Base-by-base conservation (phyloP, 164 flowering plant genomes). In the Nymphaea thermarum region DNA sequence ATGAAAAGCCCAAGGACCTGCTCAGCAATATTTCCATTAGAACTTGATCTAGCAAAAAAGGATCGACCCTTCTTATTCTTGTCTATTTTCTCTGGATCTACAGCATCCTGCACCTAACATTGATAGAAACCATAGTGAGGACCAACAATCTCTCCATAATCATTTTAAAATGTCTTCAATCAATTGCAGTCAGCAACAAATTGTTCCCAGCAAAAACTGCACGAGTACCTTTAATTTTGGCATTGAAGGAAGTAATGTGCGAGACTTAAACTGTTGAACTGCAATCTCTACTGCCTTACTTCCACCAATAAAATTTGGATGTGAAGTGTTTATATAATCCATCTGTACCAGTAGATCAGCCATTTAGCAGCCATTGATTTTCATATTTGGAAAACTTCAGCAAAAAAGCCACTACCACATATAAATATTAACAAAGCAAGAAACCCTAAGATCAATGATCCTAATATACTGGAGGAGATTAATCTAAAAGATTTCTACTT, bases 321-420 rank as follows among this genome's bases (percentile, higher is more conserved):
- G 99, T 42, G 98, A 95, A 73, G 98, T 95, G 70, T 95, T 95
- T 79, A 95, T 90, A 74, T 90, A 95, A 80, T 95, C 98, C 97
- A 92, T 90, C 99, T 95, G 70, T 70, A 47, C 11, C 55, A 47
- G 55, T 3, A 47, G 12, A 6, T 47, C 55, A 47, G 55, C 55
- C 7, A 47, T 47, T 47, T 47, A 47, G 12, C 3, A 47, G 55
- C 53, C 12, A 3, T 47, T 47, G 11, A 47, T 3, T 47, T 47
- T 47, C 55, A 47, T 5, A 47, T 7, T 47, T 47, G 55, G 12
- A 7, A 47, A 6, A 47, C 4, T 47, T 47, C 55, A 4, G 12
- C 7, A 47, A 47, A 25, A 25, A 25, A 25, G 1, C 0, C 36
- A 25, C 36, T 25, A 25, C 36, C 36, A 25, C 36, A 25, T 25